phyloP scores from a whole-genome alignment of 129 eudicot species.

The Escallonia rubra region DNA sequence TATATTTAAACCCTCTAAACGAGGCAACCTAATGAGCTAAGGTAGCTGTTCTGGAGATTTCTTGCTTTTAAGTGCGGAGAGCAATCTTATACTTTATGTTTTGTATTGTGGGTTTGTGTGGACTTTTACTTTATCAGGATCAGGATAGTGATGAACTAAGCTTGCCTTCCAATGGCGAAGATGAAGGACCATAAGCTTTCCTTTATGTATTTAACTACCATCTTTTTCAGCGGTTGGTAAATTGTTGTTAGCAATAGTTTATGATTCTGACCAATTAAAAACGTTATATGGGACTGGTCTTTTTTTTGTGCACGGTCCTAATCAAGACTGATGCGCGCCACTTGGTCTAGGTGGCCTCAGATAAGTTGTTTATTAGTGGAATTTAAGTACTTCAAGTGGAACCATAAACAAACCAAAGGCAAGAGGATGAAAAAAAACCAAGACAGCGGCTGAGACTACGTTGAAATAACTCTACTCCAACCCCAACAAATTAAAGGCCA shows the following conservation, averaged over 20 bases:
- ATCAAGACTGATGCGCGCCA: too few relatives aligned
- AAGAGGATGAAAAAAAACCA: too few relatives aligned
- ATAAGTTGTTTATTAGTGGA: neutral
- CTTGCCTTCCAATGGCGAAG: conserved; percentile 17
- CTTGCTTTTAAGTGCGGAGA: conserved; percentile 14
- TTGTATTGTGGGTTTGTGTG: neutral
- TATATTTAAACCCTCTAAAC: neutral
- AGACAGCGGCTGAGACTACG: too few relatives aligned
- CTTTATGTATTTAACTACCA: conserved; percentile 15
- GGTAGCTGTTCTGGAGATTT: conserved; percentile 21
- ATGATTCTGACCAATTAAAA: too few relatives aligned
- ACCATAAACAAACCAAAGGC: too few relatives aligned
- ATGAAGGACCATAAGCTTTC: neutral
- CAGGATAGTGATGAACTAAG: conserved; percentile 14
- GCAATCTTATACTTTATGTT: conserved; percentile 11
- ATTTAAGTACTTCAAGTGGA: neutral
- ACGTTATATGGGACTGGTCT: neutral
- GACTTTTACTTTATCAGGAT: conserved; percentile 10
- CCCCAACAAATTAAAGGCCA: too few relatives aligned
- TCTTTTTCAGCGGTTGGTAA: conserved; percentile 2
- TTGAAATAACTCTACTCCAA: too few relatives aligned
- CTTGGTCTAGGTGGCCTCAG: neutral
- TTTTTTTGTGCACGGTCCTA: neutral
- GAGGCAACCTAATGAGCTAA: neutral
- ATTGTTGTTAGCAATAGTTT: neutral